Evolutionary conservation across 208 protist genomes (phyloP).

Genomic region (Acanthamoeba sp.): DNA sequence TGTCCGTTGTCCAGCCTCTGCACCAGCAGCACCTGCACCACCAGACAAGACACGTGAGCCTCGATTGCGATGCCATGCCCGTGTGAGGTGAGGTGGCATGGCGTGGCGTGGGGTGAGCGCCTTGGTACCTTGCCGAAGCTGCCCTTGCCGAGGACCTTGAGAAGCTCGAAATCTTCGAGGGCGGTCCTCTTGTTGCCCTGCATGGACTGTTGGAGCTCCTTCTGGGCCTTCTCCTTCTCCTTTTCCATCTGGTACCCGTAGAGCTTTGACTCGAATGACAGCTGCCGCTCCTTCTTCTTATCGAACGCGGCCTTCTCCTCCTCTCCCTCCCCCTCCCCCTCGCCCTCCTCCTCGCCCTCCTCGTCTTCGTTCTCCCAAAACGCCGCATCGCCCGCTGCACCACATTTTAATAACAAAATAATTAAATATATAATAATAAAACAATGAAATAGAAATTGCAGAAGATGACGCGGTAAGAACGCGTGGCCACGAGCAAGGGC

Average conservation of each 20-base stretch:
- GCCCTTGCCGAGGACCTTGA: conserved; percentile 84
- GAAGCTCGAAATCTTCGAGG: conserved; percentile 83
- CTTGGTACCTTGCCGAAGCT: conserved; percentile 79
- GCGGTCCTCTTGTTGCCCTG: conserved; percentile 19
- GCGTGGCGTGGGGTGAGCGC: not conserved
- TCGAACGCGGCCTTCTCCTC: conserved; percentile 39
- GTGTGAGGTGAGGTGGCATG: not conserved
- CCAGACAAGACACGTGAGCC: not conserved
- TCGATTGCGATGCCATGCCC: not conserved
- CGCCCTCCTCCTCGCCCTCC: not conserved
- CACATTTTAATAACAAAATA: not conserved
- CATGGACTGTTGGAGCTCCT: conserved; percentile 34
- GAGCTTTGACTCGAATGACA: conserved; percentile 55
- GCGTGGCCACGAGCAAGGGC: too few species aligned
- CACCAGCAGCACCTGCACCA: conserved; percentile 62
- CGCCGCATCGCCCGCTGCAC: conserved; percentile 15
- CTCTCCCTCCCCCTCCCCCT: conserved; percentile 9
- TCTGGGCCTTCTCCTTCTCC: conserved; percentile 60
- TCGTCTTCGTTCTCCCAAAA: conserved; percentile 67
- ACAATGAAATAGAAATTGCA: too few species aligned
- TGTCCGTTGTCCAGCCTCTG: conserved; percentile 20
- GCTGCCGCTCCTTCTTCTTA: conserved; percentile 21
- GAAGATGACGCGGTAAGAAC: too few species aligned
- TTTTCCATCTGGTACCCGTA: conserved; percentile 60
- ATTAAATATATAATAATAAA: not conserved